Conservation (phyloP, 176 grass and related monocot genomes). For the Melocanna baccifera region DNA sequence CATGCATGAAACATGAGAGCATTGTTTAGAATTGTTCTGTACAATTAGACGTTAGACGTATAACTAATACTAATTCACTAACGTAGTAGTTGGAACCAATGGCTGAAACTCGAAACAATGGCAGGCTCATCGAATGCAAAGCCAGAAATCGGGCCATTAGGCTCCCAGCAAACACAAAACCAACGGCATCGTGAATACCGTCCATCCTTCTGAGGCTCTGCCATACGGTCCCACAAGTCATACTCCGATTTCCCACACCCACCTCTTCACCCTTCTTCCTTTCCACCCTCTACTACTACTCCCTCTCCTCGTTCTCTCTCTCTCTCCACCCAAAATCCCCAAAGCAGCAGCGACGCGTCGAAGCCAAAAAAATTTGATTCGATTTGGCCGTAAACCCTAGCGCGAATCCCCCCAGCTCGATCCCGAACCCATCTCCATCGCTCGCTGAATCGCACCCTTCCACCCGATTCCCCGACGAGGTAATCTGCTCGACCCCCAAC, state of each 20-base stretch:
- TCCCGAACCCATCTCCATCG: background rate
- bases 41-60: no score
- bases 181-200: background rate
- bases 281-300: slow-evolving; percentile 2
- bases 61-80: no score
- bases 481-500: slow-evolving; percentile 19
- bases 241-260: background rate
- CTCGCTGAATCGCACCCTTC: background rate
- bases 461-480: slow-evolving; percentile 18
- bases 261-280: background rate
- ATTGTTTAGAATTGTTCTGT: no score
- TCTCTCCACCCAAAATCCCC: slow-evolving; percentile 24
- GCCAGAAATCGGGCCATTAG: background rate
- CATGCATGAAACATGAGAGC: no score
- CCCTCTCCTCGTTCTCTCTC: background rate
- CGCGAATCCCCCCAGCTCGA: background rate
- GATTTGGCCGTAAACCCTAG: slow-evolving; percentile 11
- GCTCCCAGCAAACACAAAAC: background rate
- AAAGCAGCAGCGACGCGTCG: background rate
- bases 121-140: background rate
- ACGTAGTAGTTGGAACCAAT: background rate
- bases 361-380: background rate
- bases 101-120: background rate
- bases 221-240: background rate
- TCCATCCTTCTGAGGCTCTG: background rate